A percentile compares a stretch with the other conserved stretches of the same genome.
Evolutionary conservation across 306 rosid species (phyloP).

Genomic region (Alnus glutinosa): DNA sequence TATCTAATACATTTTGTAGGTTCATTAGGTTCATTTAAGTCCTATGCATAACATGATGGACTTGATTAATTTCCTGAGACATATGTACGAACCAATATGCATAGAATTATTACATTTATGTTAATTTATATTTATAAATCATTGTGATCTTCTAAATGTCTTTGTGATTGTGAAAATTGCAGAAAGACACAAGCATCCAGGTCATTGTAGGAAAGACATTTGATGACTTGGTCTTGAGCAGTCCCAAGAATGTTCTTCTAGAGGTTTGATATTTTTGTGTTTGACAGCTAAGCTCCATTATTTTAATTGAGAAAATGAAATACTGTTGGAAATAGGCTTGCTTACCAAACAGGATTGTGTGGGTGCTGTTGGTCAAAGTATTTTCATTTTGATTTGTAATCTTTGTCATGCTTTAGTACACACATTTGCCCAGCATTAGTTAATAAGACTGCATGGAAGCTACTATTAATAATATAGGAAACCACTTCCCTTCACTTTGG

Average conservation of each 20-base stretch:
- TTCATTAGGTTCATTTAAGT: background rate
- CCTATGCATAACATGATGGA: slow-evolving; percentile 11
- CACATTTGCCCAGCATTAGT: background rate
- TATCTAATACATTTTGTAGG: background rate
- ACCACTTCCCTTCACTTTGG: background rate
- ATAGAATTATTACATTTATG: slow-evolving; percentile 5
- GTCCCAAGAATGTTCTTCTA: slow-evolving; percentile 66
- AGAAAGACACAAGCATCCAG: slow-evolving; percentile 63
- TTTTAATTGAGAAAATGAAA: background rate
- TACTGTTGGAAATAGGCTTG: background rate
- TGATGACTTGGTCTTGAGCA: slow-evolving; percentile 64
- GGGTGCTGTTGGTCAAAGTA: background rate
- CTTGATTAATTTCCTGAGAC: background rate
- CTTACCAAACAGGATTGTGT: background rate
- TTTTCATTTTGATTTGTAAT: background rate
- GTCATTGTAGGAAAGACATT: slow-evolving; percentile 73
- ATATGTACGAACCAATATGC: background rate
- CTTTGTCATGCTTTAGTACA: background rate
- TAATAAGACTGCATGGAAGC: background rate
- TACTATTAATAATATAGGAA: background rate
- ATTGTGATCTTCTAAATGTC: slow-evolving; percentile 9
- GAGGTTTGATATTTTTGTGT: slow-evolving; percentile 61
- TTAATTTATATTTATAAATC: slow-evolving; percentile 1
- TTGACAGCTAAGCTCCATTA: slow-evolving; percentile 2
- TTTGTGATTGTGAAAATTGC: slow-evolving; percentile 36